Base-by-base conservation (phyloP, 495 filamentous ascomycete species). In the Podospora fimiseda region DNA sequence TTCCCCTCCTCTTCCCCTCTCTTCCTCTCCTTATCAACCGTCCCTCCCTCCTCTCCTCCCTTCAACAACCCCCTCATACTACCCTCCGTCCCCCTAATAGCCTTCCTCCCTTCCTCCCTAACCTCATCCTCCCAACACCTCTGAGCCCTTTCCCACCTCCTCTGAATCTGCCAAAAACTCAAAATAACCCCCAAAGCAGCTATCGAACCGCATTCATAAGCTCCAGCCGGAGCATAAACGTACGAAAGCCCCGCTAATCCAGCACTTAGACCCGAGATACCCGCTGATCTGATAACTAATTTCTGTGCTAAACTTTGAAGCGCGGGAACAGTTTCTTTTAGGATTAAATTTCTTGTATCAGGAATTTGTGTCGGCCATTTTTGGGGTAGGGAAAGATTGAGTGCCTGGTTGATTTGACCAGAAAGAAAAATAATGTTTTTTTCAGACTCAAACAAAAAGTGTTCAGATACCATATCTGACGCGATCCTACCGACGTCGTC, bases 401-500 rank as follows among this genome's bases (percentile, higher is more conserved):
- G 22, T n/a, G 1, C 23, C 68, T 92, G 86, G 44, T 79, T 75
- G 54, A 95, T 81, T 20, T 85, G 78, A 8, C 93, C 93, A n/a
- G 86, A 79, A 3, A 94, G 80, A 70, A 82, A 94, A 47, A 94
- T 82, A 39, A 87, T 71, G 48, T 78, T 80, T 51, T 81, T 83
- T 62, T 96, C 91, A 0, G 90, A 82, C 14, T 77, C 74, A 2
- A 77, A 74, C 2, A 98, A 78, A 68, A 90, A 96, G n/a, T 76
- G 74, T 43, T 74, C 77, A 33, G 80, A 76, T 2, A 96, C 67
- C 48, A 96, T 82, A 53, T 94, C 87, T 2, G 82, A 81, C 1
- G 86, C 80, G 43, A 93, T 81, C 77, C 88, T 84, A 23, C 78
- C 76, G 37, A 98, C 89, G 58, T 97, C 92, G 65, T 97, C 93